Conservation (phyloP, 371 early-diverging fungal genomes). For the Amoeboaphelidium occidentale region DNA sequence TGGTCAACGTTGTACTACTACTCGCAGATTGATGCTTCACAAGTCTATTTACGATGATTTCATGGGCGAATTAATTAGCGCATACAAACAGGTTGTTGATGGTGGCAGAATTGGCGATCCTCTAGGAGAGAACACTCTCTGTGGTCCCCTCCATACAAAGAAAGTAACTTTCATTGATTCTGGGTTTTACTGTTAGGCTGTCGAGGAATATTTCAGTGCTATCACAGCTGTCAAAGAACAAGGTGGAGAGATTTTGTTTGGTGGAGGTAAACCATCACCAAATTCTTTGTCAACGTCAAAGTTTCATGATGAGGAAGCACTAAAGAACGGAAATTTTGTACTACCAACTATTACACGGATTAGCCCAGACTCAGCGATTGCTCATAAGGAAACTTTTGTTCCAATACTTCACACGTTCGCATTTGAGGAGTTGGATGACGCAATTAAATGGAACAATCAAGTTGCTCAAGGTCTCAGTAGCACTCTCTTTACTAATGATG, state of each 20-base stretch:
- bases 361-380: slow-evolving; percentile 39
- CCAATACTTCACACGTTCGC: slow-evolving; percentile 73
- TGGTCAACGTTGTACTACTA: slow-evolving; percentile 89
- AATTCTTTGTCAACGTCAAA: background rate
- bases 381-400: slow-evolving; percentile 82
- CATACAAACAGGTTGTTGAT: slow-evolving; percentile 45
- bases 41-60: slow-evolving; percentile 67
- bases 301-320: background rate
- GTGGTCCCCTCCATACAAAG: slow-evolving; percentile 81
- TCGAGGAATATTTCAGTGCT: slow-evolving; percentile 42
- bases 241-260: slow-evolving; percentile 65
- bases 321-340: slow-evolving; percentile 62
- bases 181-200: too few species aligned
- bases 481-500: slow-evolving; percentile 58
- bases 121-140: slow-evolving; percentile 47
- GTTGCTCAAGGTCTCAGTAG: slow-evolving; percentile 78
- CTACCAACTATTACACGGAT: slow-evolving; percentile 75
- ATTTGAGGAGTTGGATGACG: slow-evolving; percentile 44
- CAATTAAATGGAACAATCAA: slow-evolving; percentile 62
- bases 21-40: slow-evolving; percentile 77
- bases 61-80: slow-evolving; percentile 43
- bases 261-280: slow-evolving; percentile 42
- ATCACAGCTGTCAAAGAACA: slow-evolving; percentile 46
- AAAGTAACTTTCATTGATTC: too few species aligned
- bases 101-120: slow-evolving; percentile 58